Percentiles rank a stretch among this genome's conserved stretches.
These are phyloP conservation scores for Melanopsichium pennsylvanicum DNA, from an alignment of 1,284 basidiomycete genomes.

Conservation along the genomic window DNA sequence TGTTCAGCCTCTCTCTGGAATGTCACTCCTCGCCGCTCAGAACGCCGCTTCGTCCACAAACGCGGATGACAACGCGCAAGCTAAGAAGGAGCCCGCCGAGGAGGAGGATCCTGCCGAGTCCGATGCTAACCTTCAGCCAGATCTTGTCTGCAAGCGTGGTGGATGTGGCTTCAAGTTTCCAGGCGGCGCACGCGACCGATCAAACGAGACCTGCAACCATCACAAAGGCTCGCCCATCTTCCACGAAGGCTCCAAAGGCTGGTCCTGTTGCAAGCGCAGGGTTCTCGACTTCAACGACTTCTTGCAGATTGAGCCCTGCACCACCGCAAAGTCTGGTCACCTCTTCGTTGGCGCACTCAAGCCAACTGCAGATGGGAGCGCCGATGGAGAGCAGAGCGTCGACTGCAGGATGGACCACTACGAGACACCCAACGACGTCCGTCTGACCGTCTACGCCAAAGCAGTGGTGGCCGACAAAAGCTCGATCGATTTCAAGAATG, in stretches of 20 bases:
- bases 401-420: constrained; percentile 63
- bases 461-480: constrained; percentile 47
- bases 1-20: constrained; percentile 33
- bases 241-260: constrained; percentile 65
- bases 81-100: constrained; percentile 22
- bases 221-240: constrained; percentile 63
- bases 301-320: constrained; percentile 61
- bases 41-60: constrained; percentile 24
- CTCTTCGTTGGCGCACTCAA: constrained; percentile 51
- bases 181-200: constrained; percentile 34
- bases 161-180: constrained; percentile 44
- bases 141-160: constrained; percentile 46
- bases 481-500: constrained; percentile 48
- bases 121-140: constrained; percentile 25
- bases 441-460: constrained; percentile 62
- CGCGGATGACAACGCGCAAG: constrained; percentile 2
- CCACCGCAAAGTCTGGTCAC: constrained; percentile 52
- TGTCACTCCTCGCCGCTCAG: constrained; percentile 35
- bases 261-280: constrained; percentile 62
- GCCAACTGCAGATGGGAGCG: constrained; percentile 3
- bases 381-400: constrained; percentile 35
- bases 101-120: constrained; percentile 27
- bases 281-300: constrained; percentile 65
- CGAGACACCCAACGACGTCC: constrained; percentile 61
- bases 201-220: constrained; percentile 51